Evolutionary conservation across 352 stramenopile genomes (phyloP).

Genomic region (Phytophthora megakarya): DNA sequence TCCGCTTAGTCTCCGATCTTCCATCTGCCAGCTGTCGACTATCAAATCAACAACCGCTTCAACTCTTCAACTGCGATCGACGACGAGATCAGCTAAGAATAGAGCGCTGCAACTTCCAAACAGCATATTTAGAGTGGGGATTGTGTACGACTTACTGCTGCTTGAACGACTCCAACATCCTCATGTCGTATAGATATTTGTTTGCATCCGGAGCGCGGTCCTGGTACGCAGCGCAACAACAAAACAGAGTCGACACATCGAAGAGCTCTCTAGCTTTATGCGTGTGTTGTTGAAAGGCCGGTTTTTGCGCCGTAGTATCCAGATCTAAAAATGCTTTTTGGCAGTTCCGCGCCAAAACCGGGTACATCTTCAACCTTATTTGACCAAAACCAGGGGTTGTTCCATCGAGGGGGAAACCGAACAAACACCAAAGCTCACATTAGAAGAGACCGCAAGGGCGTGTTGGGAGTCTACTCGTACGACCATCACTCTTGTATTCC

Average conservation of each 20-base stretch:
- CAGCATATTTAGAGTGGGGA: slow-evolving; percentile 2
- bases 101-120: background rate
- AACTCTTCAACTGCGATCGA: slow-evolving; percentile 27
- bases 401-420: slow-evolving; percentile 20
- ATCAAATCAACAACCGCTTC: slow-evolving; percentile 2
- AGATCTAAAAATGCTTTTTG: slow-evolving; percentile 7
- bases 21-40: slow-evolving; percentile 19
- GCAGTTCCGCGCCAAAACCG: background rate
- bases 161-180: background rate
- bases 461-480: slow-evolving; percentile 2
- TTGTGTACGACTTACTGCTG: background rate
- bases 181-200: background rate
- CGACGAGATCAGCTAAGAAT: slow-evolving; percentile 11
- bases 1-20: slow-evolving; percentile 6
- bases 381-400: slow-evolving; percentile 1
- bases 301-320: slow-evolving; percentile 17
- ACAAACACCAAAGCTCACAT: slow-evolving; percentile 21
- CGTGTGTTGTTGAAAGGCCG: slow-evolving; percentile 1
- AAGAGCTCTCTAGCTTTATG: slow-evolving; percentile 24
- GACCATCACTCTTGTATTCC: slow-evolving; percentile 40
- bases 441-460: slow-evolving; percentile 22
- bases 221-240: background rate
- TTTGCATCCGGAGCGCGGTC: background rate
- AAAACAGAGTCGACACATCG: slow-evolving; percentile 20
- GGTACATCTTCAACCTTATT: no score